Conservation (phyloP, 1,284 basidiomycete species). For the Laetiporus sulphureus region DNA sequence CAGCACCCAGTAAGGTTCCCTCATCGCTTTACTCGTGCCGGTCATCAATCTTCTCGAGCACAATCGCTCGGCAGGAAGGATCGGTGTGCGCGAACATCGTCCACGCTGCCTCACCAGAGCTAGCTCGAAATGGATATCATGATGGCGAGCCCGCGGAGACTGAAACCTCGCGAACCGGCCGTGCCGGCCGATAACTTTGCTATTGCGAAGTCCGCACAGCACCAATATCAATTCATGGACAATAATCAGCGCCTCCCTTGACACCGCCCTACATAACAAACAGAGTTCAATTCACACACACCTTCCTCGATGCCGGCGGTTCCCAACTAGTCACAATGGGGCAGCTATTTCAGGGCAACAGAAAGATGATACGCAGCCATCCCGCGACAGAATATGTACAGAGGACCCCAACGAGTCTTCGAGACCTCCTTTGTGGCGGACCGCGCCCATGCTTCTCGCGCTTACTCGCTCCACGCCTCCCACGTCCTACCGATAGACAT, state of each 20-base stretch:
- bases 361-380: constrained; percentile 2
- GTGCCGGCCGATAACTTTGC: constrained; percentile 1
- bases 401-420: constrained; percentile 3
- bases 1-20: constrained; percentile 4
- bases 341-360: constrained; percentile 6
- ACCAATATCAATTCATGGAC: too few species aligned
- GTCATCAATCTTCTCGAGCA: constrained; percentile 11
- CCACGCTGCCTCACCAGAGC: constrained; percentile 3
- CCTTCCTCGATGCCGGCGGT: constrained; percentile 4
- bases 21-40: constrained; percentile 1
- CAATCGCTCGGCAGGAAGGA: constrained; percentile 8
- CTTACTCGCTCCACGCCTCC: constrained; percentile 6
- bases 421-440: constrained; percentile 19
- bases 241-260: too few species aligned
- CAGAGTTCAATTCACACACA: constrained; percentile 1
- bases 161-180: constrained; percentile 1
- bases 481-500: constrained; percentile 47
- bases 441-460: constrained; percentile 11
- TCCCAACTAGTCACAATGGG: neutral
- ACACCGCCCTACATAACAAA: too few species aligned
- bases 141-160: too few species aligned
- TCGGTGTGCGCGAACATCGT: neutral
- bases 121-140: constrained; percentile 7
- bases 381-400: constrained; percentile 10
- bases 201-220: too few species aligned